phyloP scores from a whole-genome alignment of 495 filamentous ascomycete species.

The Pseudomonodictys pantanalensis region DNA sequence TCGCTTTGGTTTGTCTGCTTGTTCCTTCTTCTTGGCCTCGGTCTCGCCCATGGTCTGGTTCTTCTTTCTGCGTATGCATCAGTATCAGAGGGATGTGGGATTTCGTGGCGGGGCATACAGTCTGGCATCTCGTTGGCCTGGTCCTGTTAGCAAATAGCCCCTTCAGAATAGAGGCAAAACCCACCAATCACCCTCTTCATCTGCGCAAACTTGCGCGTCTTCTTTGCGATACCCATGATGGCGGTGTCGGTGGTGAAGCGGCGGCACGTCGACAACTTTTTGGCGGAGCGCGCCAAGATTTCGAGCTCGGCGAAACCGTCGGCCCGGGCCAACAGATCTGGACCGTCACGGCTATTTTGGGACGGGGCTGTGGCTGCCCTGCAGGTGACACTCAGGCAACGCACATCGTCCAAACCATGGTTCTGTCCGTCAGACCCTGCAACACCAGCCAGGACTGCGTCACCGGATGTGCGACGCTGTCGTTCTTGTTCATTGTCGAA shows the following conservation, averaged over 20 bases:
- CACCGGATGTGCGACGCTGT: constrained; percentile 1
- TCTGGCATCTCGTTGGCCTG: constrained; percentile 50
- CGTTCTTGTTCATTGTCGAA: neutral
- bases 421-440: too few species aligned
- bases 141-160: constrained; percentile 36
- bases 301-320: constrained; percentile 5
- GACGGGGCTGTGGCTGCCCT: neutral
- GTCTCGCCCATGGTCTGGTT: constrained; percentile 51
- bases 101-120: constrained; percentile 33
- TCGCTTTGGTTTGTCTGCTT: constrained; percentile 55
- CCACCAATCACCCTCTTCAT: constrained; percentile 49
- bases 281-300: constrained; percentile 7
- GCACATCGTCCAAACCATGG: neutral
- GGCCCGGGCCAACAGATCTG: constrained; percentile 2
- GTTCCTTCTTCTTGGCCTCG: constrained; percentile 54
- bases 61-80: constrained; percentile 43
- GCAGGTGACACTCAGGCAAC: neutral
- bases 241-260: neutral
- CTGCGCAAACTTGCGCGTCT: constrained; percentile 50
- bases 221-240: constrained; percentile 48
- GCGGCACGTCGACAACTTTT: neutral
- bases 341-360: neutral
- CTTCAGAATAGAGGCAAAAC: neutral
- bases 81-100: neutral
- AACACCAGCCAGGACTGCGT: neutral